Conservation (phyloP, 805 yeast species). For the Saccharomyces kudriavzevii region DNA sequence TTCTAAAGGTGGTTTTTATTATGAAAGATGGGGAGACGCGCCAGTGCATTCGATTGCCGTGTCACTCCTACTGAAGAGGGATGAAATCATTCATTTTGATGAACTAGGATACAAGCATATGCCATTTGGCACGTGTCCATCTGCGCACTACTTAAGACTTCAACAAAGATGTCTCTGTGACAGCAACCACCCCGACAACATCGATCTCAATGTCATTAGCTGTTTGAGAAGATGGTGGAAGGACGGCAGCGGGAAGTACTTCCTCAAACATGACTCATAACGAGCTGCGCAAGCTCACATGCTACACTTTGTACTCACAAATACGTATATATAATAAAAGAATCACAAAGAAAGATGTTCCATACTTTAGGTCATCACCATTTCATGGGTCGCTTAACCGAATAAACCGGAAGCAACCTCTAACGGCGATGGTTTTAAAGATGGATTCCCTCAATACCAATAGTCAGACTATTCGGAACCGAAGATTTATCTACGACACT, state of each 20-base stretch:
- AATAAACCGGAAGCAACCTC: constrained; percentile 64
- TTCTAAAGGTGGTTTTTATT: constrained; percentile 65
- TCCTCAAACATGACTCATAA: constrained; percentile 13
- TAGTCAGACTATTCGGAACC: not conserved
- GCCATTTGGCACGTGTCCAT: constrained; percentile 61
- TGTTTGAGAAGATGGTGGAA: constrained; percentile 76
- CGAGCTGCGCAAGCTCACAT: not conserved
- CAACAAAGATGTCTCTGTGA: constrained; percentile 59
- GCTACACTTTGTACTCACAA: not conserved
- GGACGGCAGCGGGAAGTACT: constrained; percentile 43
- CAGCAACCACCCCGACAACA: constrained; percentile 35
- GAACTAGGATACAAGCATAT: constrained; percentile 75
- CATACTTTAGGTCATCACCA: constrained; percentile 93
- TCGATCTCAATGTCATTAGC: constrained; percentile 43
- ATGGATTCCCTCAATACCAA: constrained; percentile 34
- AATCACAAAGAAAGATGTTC: constrained; percentile 38
- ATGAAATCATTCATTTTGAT: constrained; percentile 66
- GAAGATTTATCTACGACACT: not conserved
- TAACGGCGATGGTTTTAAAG: constrained; percentile 97
- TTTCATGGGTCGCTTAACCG: constrained; percentile 79
- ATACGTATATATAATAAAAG: not conserved
- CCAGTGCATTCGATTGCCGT: constrained; percentile 78
- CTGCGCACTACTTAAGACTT: constrained; percentile 39
- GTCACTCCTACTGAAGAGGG: constrained; percentile 46
- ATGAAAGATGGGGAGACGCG: constrained; percentile 94